Evolutionary conservation across 257 asterid genomes (phyloP).

Genomic region (Rauvolfia tetraphylla): DNA sequence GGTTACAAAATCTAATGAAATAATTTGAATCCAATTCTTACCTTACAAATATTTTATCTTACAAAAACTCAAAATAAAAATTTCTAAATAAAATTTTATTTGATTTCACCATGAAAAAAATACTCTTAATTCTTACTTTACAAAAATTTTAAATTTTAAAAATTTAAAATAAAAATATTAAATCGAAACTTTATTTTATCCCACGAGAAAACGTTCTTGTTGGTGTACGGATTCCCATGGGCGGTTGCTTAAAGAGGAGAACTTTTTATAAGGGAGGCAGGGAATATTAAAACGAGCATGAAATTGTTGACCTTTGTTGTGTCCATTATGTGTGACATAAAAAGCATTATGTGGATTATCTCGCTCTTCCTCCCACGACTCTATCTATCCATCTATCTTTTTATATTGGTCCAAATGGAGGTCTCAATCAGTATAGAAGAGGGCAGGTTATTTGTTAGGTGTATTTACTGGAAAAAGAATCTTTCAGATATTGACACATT

Average conservation of each 20-base stretch:
- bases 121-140: too few species aligned
- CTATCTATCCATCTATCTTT: background rate
- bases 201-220: too few species aligned
- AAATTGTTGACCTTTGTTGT: constrained; percentile 45
- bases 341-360: background rate
- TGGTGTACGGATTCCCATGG: background rate
- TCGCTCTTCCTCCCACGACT: background rate
- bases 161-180: too few species aligned
- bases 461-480: constrained; percentile 33
- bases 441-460: constrained; percentile 63
- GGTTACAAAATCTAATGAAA: too few species aligned
- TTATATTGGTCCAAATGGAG: constrained; percentile 16
- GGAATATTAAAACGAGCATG: constrained; percentile 29
- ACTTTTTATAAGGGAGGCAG: constrained; percentile 16
- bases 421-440: constrained; percentile 37
- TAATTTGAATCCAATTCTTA: too few species aligned
- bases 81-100: too few species aligned
- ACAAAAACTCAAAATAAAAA: too few species aligned
- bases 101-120: too few species aligned
- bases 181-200: too few species aligned
- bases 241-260: constrained; percentile 16
- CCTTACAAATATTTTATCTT: too few species aligned
- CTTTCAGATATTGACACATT: constrained; percentile 39
- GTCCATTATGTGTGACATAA: constrained; percentile 47
- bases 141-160: too few species aligned